Evolutionary conservation across 768 basidiomycete genomes (phyloP).

Genomic region (Agaricus blazei): DNA sequence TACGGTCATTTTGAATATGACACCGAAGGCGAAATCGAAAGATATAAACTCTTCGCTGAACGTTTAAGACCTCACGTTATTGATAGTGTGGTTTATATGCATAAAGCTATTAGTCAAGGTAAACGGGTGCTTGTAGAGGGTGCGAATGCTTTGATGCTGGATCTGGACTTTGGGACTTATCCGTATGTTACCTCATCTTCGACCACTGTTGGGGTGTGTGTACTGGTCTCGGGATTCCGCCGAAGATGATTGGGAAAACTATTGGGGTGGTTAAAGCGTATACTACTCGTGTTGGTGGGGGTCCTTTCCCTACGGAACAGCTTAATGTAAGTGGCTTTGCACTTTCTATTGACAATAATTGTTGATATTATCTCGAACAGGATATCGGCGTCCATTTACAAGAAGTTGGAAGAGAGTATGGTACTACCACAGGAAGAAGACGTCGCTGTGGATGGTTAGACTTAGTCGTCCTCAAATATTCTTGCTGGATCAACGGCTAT

Average conservation of each 20-base stretch:
- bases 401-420: constrained; percentile 90
- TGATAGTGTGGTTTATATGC: constrained; percentile 83
- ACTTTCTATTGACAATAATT: neutral
- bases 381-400: constrained; percentile 83
- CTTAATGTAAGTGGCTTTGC: constrained; percentile 56
- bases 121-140: constrained; percentile 93
- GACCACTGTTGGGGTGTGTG: constrained; percentile 94
- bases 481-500: constrained; percentile 93
- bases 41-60: constrained; percentile 87
- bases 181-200: constrained; percentile 96
- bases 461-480: constrained; percentile 90
- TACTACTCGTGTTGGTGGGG: constrained; percentile 97
- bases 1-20: constrained; percentile 98
- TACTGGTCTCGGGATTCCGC: constrained; percentile 96
- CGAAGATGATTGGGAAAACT: constrained; percentile 76
- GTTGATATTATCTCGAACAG: constrained; percentile 29
- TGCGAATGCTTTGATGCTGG: constrained; percentile 98
- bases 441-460: constrained; percentile 98
- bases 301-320: constrained; percentile 96
- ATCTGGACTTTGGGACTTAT: constrained; percentile 97
- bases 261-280: constrained; percentile 98
- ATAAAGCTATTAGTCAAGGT: constrained; percentile 66
- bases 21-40: constrained; percentile 90
- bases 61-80: constrained; percentile 84
- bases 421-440: constrained; percentile 87